phyloP scores from a whole-genome alignment of 257 asterid genomes.

The Ehretia macrophylla region DNA sequence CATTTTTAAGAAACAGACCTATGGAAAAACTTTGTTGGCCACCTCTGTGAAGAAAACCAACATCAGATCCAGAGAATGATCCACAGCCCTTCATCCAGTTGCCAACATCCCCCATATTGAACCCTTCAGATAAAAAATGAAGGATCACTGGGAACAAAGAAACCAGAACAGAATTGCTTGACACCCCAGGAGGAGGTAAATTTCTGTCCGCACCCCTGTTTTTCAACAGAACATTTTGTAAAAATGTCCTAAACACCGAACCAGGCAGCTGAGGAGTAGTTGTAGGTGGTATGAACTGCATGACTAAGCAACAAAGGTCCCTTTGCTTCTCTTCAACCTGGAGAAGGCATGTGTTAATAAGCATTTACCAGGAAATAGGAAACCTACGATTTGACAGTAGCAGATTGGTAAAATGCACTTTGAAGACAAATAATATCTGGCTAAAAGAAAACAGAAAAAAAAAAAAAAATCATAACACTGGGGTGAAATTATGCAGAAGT shows the following conservation, averaged over 20 bases:
- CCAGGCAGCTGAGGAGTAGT: constrained; percentile 79
- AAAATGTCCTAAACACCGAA: constrained; percentile 73
- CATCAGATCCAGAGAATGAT: constrained; percentile 47
- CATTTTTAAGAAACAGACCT: constrained; percentile 73
- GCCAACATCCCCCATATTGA: constrained; percentile 49
- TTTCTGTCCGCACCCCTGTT: constrained; percentile 94
- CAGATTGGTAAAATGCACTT: no score
- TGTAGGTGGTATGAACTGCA: constrained; percentile 87
- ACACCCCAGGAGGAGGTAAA: constrained; percentile 92
- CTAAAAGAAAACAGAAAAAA: no score
- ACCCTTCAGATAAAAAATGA: constrained; percentile 90
- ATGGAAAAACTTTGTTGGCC: constrained; percentile 81
- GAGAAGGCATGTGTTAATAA: constrained; percentile 9
- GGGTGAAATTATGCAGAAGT: no score
- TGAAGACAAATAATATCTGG: no score
- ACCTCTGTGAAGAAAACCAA: constrained; percentile 92
- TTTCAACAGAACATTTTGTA: constrained; percentile 77
- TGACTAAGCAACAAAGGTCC: constrained; percentile 81
- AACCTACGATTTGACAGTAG: no score
- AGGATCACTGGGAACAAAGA: constrained; percentile 76
- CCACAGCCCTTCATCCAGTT: constrained; percentile 72
- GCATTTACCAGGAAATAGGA: neutral
- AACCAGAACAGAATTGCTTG: constrained; percentile 87
- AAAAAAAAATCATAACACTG: no score
- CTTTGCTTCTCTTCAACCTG: constrained; percentile 98